A percentile compares a stretch with the other conserved stretches of the same genome.
phyloP scores from a whole-genome alignment of 2,329 filamentous ascomycete species.

The Metarhizium humberi region DNA sequence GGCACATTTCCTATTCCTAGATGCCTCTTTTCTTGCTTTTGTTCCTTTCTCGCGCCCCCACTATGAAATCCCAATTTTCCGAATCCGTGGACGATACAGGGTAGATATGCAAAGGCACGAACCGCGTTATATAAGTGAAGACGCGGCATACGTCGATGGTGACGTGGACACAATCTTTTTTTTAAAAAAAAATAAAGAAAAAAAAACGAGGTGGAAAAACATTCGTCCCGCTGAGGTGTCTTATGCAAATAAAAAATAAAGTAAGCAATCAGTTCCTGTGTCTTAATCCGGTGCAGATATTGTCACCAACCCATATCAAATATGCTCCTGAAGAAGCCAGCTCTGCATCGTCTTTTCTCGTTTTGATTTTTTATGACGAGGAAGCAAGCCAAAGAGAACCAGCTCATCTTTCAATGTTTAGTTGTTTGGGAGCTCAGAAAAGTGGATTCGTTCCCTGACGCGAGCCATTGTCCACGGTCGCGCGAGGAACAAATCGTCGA shows the following conservation, averaged over 20 bases:
- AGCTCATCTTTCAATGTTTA: neutral
- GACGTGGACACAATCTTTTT: constrained; percentile 1
- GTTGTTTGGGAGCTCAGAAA: constrained; percentile 14
- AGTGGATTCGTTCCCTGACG: constrained; percentile 13
- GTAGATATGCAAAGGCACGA: neutral
- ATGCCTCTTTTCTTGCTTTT: neutral
- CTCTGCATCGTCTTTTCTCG: neutral
- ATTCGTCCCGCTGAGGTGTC: constrained; percentile 4
- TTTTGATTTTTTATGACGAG: neutral
- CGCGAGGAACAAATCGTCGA: neutral
- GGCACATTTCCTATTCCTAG: neutral
- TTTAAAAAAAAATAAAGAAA: constrained; percentile 9
- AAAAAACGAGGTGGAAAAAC: neutral
- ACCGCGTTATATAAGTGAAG: neutral
- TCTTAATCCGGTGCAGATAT: neutral
- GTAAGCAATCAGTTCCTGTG: constrained; percentile 3
- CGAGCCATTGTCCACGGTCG: constrained; percentile 9
- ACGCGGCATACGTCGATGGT: constrained; percentile 6
- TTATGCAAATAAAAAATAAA: neutral
- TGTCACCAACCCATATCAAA: neutral
- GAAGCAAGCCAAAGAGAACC: neutral
- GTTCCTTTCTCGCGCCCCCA: too few relatives aligned
- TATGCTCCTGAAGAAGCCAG: neutral
- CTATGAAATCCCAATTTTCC: too few relatives aligned
- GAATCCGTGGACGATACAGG: too few relatives aligned